Evolutionary conservation across 2,329 filamentous ascomycete species (phyloP).

Genomic region (Aspergillus sp.): DNA sequence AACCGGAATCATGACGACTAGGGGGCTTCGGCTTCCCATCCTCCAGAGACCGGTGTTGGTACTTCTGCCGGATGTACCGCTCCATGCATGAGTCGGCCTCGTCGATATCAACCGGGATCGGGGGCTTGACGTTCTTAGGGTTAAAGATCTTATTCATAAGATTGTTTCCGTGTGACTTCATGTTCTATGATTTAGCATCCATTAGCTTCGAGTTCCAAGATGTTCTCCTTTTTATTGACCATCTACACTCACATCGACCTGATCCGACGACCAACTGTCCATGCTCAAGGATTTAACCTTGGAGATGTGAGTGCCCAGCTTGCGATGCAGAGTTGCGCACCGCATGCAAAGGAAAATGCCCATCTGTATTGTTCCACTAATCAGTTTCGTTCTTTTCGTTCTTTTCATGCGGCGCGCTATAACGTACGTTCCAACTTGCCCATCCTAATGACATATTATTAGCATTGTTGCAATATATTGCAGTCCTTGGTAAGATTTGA

Average conservation of each 20-base stretch:
- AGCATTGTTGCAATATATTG: too few species aligned
- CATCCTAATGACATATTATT: constrained; percentile 57
- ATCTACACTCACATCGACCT: constrained; percentile 73
- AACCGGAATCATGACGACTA: constrained; percentile 53
- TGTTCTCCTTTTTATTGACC: background rate
- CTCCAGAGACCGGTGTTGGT: constrained; percentile 62
- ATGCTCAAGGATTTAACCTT: constrained; percentile 99
- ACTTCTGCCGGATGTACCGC: constrained; percentile 90
- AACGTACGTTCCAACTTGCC: constrained; percentile 91
- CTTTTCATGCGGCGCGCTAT: constrained; percentile 1
- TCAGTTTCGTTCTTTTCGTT: constrained; percentile 6
- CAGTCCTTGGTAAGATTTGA: background rate
- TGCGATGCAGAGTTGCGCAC: constrained; percentile 90
- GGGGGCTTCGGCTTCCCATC: constrained; percentile 40
- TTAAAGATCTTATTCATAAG: constrained; percentile 88
- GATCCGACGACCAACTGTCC: constrained; percentile 94
- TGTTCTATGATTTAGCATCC: constrained; percentile 75
- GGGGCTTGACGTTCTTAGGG: constrained; percentile 72
- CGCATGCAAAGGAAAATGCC: constrained; percentile 97
- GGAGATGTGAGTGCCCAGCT: constrained; percentile 93
- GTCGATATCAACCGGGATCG: constrained; percentile 84
- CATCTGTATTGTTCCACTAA: constrained; percentile 51
- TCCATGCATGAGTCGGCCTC: constrained; percentile 94
- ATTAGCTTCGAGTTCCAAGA: too few species aligned
- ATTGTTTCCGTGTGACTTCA: constrained; percentile 86